Base-by-base conservation (phyloP, 2,329 filamentous ascomycete genomes). In the Pseudofabraea citricarpa region DNA sequence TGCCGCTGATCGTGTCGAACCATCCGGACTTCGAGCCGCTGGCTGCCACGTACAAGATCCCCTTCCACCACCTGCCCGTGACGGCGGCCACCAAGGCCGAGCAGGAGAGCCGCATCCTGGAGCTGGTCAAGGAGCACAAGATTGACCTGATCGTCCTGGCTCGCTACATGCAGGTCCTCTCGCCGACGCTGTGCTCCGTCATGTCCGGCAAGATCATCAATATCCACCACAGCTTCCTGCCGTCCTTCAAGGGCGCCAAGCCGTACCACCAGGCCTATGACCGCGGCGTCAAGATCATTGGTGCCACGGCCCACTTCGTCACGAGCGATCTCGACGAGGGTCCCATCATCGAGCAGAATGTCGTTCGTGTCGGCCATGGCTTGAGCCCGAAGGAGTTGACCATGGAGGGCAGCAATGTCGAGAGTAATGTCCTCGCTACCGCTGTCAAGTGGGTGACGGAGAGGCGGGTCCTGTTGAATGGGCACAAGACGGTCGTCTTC, bases 181-280 rank as follows among this genome's bases (percentile, higher is more conserved):
- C 81, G 18, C 86, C 86, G 0, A 77, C 68, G 7, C 71, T 93
- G 31, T 93, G 87, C 69, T 68, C 74, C 45, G 85, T 79, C 56
- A 90, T 93, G 86, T 85, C 81, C 40, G 87, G 87, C 46, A 82
- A 81, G 62, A 93, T 93, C 69, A 91, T 93, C 83, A 93, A 93
- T 70, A 91, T 93, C 66, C 87, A 93, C 69, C 87, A 93, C 70
- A 85, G 79, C 54, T 93, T 93, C 77, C 64, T 93, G 73, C 87
- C 87, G 0, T 83, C 77, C 8, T 93, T 93, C 78, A 93, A 93
- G 74, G 87, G 87, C 48, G 87, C 87, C 22, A 89, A 88, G 68
- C 87, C 87, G 3, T 93, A 93, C 67, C 87, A 91, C 65, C 87
- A 93, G 72, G 87, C 87, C 6, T 90, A 86, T 61, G 87, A 91